These are phyloP conservation scores for Botrytis cinerea DNA, from an alignment of 2,329 filamentous ascomycete genomes.

Conservation along the genomic window DNA sequence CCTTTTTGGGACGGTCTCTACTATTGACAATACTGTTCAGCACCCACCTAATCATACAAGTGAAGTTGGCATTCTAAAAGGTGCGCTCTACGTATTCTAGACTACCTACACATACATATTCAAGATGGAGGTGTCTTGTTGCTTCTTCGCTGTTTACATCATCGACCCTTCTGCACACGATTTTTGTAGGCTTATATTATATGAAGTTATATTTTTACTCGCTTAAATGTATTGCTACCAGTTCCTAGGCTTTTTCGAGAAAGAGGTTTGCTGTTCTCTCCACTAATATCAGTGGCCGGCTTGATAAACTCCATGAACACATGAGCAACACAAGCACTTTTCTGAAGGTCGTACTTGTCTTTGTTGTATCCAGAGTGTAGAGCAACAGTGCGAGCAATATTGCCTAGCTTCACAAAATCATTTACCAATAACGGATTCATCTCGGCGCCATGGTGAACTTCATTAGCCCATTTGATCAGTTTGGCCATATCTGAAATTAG, in stretches of 20 bases:
- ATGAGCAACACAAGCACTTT: neutral
- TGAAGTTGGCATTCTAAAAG: too few relatives aligned
- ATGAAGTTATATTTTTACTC: neutral
- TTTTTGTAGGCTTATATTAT: neutral
- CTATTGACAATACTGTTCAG: too few relatives aligned
- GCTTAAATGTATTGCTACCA: neutral
- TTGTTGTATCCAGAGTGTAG: neutral
- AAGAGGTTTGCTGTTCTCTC: neutral
- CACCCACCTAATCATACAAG: too few relatives aligned
- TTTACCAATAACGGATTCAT: neutral
- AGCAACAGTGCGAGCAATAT: neutral
- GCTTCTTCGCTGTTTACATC: neutral
- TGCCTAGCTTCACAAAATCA: constrained; percentile 5
- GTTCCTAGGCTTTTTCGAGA: neutral
- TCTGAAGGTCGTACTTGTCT: neutral
- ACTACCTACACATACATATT: neutral
- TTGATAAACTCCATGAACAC: neutral
- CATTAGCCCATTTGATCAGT: constrained; percentile 1
- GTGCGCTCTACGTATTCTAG: neutral
- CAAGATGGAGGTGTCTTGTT: neutral
- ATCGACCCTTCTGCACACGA: neutral
- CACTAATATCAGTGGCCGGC: neutral
- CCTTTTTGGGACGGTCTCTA: too few relatives aligned
- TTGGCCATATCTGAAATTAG: constrained; percentile 3
- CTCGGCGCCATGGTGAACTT: neutral